A percentile compares a stretch with the other conserved stretches of the same genome.
phyloP scores from a whole-genome alignment of 208 protist genomes.

The Leishmania tropica region DNA sequence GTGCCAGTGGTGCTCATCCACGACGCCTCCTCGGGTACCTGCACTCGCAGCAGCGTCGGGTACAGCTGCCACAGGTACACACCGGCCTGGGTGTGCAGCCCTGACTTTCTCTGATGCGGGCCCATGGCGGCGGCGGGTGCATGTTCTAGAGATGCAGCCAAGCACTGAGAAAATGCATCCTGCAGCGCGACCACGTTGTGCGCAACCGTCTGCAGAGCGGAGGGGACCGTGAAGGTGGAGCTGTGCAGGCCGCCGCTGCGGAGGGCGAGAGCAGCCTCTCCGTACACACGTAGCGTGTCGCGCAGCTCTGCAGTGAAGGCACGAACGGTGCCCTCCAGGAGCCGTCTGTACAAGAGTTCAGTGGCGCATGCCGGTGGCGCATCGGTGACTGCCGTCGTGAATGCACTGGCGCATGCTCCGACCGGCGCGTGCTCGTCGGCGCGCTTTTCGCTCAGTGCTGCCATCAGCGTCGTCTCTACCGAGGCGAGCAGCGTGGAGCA shows the following conservation, averaged over 20 bases:
- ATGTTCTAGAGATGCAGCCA: background rate
- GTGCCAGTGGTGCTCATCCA: slow-evolving; percentile 18
- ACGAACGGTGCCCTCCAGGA: slow-evolving; percentile 13
- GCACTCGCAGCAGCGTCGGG: slow-evolving; percentile 29
- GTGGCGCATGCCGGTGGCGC: background rate
- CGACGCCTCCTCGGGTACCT: slow-evolving; percentile 14
- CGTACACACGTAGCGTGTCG: slow-evolving; percentile 12
- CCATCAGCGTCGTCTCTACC: slow-evolving; percentile 10
- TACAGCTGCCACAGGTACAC: slow-evolving; percentile 20
- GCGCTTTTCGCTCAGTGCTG: background rate
- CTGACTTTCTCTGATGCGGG: background rate
- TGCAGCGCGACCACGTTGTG: slow-evolving; percentile 23
- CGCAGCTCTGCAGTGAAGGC: slow-evolving; percentile 17
- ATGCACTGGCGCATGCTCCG: background rate
- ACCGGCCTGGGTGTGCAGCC: background rate
- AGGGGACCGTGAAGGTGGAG: slow-evolving; percentile 1
- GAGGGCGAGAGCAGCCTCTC: slow-evolving; percentile 9
- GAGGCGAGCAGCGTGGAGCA: slow-evolving; percentile 10
- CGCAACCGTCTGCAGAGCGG: slow-evolving; percentile 9
- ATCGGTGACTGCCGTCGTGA: background rate
- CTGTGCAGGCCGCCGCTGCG: slow-evolving; percentile 16
- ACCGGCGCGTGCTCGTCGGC: background rate
- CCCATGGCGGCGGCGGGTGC: background rate
- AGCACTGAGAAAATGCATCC: slow-evolving; percentile 3
- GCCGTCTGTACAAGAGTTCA: slow-evolving; percentile 8